A percentile compares a stretch with the other conserved stretches of the same genome.
phyloP scores from a whole-genome alignment of 225 moss, liverwort and hornwort genomes.

The Physcomitrium patens region DNA sequence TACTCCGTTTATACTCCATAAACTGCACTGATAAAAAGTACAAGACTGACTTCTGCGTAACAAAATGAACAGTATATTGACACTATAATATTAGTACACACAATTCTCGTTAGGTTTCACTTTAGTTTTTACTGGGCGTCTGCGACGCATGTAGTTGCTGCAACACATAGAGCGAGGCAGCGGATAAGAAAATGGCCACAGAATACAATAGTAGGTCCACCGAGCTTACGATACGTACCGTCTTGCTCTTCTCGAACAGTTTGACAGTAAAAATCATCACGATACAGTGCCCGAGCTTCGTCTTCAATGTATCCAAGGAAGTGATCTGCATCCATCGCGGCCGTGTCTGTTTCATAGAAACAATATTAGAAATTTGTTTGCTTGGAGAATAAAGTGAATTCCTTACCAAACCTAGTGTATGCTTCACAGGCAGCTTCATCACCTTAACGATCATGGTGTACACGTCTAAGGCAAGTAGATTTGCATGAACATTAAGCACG shows the following conservation, averaged over 20 bases:
- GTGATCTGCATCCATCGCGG: constrained; percentile 50
- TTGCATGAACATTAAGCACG: not conserved
- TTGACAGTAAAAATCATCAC: constrained; percentile 53
- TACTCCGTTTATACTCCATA: too few species aligned
- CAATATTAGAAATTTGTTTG: not conserved
- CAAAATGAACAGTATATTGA: too few species aligned
- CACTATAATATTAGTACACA: too few species aligned
- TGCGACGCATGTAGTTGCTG: constrained; percentile 29
- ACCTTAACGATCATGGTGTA: not conserved
- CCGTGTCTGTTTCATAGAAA: constrained; percentile 36
- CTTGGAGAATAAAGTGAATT: not conserved
- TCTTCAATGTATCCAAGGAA: constrained; percentile 42
- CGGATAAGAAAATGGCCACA: constrained; percentile 38
- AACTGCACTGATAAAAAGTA: too few species aligned
- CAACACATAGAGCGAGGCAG: constrained; percentile 42
- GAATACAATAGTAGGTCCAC: constrained; percentile 44
- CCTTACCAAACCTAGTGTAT: too few species aligned
- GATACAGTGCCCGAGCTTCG: constrained; percentile 50
- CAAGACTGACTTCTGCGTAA: too few species aligned
- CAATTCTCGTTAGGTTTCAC: too few species aligned
- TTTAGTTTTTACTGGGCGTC: too few species aligned
- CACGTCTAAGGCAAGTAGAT: not conserved
- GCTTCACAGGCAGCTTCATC: not conserved
- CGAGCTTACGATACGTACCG: constrained; percentile 42
- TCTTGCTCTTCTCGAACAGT: constrained; percentile 61